These are phyloP conservation scores for Crithidia brevicula DNA, from an alignment of 208 protist genomes.

Conservation along the genomic window DNA sequence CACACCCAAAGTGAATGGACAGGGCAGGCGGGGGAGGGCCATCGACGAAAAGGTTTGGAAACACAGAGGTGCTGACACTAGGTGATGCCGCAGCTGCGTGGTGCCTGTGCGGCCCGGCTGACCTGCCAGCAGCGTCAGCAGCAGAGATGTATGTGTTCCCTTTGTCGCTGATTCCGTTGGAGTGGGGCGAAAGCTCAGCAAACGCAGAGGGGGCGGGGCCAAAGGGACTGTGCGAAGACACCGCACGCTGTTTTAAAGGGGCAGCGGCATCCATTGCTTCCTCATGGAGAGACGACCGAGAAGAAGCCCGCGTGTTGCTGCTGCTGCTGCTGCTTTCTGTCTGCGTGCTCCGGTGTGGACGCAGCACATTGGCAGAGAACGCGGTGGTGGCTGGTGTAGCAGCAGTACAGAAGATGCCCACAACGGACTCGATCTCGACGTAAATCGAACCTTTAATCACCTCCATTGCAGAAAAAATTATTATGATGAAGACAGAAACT, in stretches of 20 bases:
- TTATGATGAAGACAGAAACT: too few species aligned
- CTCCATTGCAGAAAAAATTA: too few species aligned
- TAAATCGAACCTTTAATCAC: conserved; percentile 12
- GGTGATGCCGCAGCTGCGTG: not conserved
- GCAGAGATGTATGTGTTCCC: not conserved
- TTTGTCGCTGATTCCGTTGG: too few species aligned
- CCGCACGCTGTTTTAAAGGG: not conserved
- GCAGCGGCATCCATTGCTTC: not conserved
- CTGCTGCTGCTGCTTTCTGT: not conserved
- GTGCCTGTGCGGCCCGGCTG: not conserved
- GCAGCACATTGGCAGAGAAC: too few species aligned
- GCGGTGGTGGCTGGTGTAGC: too few species aligned
- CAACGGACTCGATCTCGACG: conserved; percentile 10
- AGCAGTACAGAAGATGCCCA: conserved; percentile 13
- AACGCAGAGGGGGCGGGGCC: not conserved
- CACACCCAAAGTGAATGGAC: not conserved
- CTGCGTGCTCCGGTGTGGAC: too few species aligned
- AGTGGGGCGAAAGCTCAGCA: too few species aligned
- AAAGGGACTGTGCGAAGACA: conserved; percentile 26
- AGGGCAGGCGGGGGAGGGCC: conserved; percentile 6
- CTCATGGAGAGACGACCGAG: not conserved
- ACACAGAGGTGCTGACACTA: not conserved
- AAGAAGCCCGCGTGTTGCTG: not conserved
- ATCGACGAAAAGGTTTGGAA: too few species aligned
- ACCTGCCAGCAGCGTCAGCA: not conserved